Base-by-base conservation (phyloP, 1,284 basidiomycete species). In the Chiua sp. region DNA sequence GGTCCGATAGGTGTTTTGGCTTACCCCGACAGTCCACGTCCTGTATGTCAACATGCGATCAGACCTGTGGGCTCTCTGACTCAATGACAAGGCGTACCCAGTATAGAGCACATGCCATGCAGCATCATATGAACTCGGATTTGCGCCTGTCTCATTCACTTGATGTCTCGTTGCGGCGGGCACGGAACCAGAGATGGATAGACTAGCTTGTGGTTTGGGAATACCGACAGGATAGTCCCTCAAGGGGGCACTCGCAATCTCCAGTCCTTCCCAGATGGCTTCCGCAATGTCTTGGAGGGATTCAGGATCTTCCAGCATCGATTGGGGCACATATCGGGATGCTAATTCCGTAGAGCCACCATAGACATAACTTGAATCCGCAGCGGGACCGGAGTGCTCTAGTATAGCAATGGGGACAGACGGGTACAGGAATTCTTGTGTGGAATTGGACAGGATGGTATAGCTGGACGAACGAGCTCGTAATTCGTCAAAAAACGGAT, bases 121-220 rank as follows among this genome's bases (percentile, higher is more conserved):
- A 23, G 56, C 63, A 6, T 51, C 51, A 30, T 62, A 65, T 10
- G 62, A 39, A 18, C 53, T 54, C 1, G 63, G 63, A 47, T 65
- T 64, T 2, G 59, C 56, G 1, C 51, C 63, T 1, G 59, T 62
- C 46, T 47, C 51, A 20, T 64, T 53, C n/a, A 56, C 53, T 15
- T 28, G 47, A 3, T 48, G 47, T 10, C 30, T 53, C 10, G 63
- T 54, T 20, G 59, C 56, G 48, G 53, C 53, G 1, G 63, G 15
- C 59, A 65, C 51, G 12, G 49, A 49, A 1, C 59, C 53, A 13
- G 62, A 62, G 39, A 64, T 20, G 11, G 46, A 22, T 8, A 48
- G 33, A 1, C 37, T 35, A 7, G 42, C 47, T 26, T 62, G 60
- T 10, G 33, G 26, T 2, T 49, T 44, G 16, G 63, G 53, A 3